A percentile compares a stretch with the other conserved stretches of the same genome.
phyloP scores from a whole-genome alignment of 306 rosid genomes.

The Quercus bicolor region DNA sequence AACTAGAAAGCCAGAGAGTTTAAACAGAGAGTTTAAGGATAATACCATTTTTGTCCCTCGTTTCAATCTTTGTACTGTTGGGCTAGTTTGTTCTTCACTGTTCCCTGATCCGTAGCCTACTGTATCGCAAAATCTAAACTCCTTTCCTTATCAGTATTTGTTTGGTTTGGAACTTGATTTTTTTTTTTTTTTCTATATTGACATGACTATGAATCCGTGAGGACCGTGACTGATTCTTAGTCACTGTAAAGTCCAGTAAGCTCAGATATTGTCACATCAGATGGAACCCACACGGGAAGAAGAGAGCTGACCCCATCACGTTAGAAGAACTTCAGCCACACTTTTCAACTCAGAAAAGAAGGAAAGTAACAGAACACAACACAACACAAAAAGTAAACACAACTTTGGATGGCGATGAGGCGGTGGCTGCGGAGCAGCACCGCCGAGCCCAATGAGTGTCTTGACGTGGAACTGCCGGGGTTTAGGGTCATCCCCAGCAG shows the following conservation, averaged over 20 bases:
- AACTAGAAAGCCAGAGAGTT: neutral
- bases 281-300: too few species aligned
- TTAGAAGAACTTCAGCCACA: too few species aligned
- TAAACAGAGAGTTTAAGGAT: neutral
- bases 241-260: neutral
- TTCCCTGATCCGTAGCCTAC: neutral
- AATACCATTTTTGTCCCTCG: neutral
- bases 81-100: neutral
- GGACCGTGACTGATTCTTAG: neutral
- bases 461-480: too few species aligned
- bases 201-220: too few species aligned
- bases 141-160: neutral
- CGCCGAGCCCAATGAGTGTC: too few species aligned
- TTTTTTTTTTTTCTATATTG: neutral
- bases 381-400: too few species aligned
- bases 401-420: too few species aligned
- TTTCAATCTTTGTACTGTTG: neutral
- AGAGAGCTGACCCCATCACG: too few species aligned
- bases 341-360: too few species aligned
- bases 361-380: too few species aligned
- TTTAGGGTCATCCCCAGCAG: too few species aligned
- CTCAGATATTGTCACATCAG: neutral
- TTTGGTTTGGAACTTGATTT: neutral
- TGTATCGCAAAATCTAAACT: neutral
- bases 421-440: too few species aligned